Evolutionary conservation across 345 rosid genomes (phyloP).

Genomic region (Gossypium sturtianum): DNA sequence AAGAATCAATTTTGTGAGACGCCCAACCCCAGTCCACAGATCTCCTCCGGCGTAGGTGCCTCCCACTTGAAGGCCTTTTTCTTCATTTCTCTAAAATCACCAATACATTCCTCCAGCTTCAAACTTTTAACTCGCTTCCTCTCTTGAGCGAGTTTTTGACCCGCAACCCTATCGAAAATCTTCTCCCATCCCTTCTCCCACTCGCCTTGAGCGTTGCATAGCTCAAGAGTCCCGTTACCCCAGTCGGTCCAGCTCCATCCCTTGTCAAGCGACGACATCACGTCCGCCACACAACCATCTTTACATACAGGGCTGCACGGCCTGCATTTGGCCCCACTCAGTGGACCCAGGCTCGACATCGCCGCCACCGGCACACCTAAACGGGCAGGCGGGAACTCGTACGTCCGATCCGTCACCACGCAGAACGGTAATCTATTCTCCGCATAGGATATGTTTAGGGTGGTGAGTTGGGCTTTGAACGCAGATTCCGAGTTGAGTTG

Average conservation of each 20-base stretch:
- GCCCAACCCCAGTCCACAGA: conserved; percentile 47
- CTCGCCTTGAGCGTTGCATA: conserved; percentile 61
- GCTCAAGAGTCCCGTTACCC: conserved; percentile 49
- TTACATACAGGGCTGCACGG: conserved; percentile 61
- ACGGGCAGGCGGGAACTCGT: conserved; percentile 54
- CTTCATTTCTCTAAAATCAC: conserved; percentile 55
- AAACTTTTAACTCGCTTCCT: conserved; percentile 35
- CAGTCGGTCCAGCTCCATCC: conserved; percentile 94
- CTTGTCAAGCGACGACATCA: conserved; percentile 44
- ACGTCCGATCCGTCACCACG: conserved; percentile 59
- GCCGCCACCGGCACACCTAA: conserved; percentile 86
- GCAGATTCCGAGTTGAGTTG: conserved; percentile 81
- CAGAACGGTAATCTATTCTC: conserved; percentile 64
- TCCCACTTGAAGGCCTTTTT: conserved; percentile 47
- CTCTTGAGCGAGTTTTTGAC: conserved; percentile 40
- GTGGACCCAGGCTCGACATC: conserved; percentile 63
- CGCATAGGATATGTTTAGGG: conserved; percentile 35
- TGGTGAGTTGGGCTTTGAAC: conserved; percentile 70
- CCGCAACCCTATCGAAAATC: conserved; percentile 46
- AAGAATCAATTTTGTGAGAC: neutral
- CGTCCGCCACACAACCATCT: conserved; percentile 48
- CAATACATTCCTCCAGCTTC: conserved; percentile 37
- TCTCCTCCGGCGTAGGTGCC: conserved; percentile 54
- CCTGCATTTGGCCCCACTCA: conserved; percentile 95
- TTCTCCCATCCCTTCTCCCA: conserved; percentile 81